Evolutionary conservation across 306 rosid species (phyloP).

Genomic region (Rubus idaeus): DNA sequence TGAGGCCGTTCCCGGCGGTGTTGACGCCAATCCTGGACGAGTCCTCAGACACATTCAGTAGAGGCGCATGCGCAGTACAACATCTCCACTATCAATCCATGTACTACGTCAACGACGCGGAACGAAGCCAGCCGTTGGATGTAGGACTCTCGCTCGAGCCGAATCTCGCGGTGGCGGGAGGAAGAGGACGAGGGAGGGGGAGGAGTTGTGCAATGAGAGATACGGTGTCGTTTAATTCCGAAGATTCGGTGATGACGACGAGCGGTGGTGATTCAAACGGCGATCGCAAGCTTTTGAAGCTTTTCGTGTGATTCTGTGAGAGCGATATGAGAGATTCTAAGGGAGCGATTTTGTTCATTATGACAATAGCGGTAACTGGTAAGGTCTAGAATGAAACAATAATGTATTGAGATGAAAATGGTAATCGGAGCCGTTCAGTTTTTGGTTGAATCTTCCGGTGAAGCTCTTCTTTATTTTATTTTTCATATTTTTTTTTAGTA

Average conservation of each 20-base stretch:
- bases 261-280: constrained; percentile 12
- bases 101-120: neutral
- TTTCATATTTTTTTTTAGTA: neutral
- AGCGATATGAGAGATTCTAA: neutral
- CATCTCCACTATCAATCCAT: constrained; percentile 4
- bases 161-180: neutral
- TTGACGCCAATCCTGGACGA: constrained; percentile 12
- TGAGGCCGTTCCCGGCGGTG: constrained; percentile 32
- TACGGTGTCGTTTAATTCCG: constrained; percentile 31
- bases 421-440: constrained; percentile 9
- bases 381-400: constrained; percentile 7
- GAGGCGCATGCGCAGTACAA: constrained; percentile 14
- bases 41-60: constrained; percentile 12
- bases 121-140: constrained; percentile 6
- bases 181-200: constrained; percentile 8
- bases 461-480: neutral
- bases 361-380: neutral
- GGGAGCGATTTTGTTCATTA: constrained; percentile 8
- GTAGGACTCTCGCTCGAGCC: constrained; percentile 14
- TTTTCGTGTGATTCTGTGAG: constrained; percentile 37
- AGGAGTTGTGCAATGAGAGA: constrained; percentile 15
- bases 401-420: neutral
- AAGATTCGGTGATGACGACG: constrained; percentile 36
- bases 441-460: neutral
- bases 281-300: constrained; percentile 50